Conservation (phyloP, 305 asterid genomes). For the Ajuga reptans region DNA sequence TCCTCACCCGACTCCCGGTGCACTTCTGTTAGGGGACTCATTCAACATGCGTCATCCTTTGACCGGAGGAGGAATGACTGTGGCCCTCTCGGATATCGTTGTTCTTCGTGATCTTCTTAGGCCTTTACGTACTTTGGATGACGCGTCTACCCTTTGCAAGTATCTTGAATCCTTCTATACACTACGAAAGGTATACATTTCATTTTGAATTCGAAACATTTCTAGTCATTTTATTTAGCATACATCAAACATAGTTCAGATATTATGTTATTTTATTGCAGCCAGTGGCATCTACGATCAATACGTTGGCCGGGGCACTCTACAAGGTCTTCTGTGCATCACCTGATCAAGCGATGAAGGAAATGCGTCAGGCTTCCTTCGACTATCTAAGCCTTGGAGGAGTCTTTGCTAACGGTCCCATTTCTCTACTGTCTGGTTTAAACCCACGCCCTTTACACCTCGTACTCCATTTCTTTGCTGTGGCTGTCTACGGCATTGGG, state of each 20-base stretch:
- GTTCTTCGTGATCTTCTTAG: conserved; percentile 66
- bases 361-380: conserved; percentile 68
- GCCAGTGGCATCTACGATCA: conserved; percentile 80
- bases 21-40: conserved; percentile 64
- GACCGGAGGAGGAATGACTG: conserved; percentile 91
- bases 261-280: too few relatives aligned
- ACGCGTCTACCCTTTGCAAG: conserved; percentile 41
- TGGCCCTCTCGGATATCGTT: conserved; percentile 72
- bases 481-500: conserved; percentile 66
- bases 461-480: conserved; percentile 63
- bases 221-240: too few relatives aligned
- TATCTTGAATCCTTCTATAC: conserved; percentile 74
- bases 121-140: conserved; percentile 40
- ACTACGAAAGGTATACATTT: conserved; percentile 70
- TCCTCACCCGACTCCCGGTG: conserved; percentile 77
- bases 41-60: conserved; percentile 85
- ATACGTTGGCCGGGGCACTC: conserved; percentile 69
- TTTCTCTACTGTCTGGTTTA: conserved; percentile 59
- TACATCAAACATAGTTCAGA: too few relatives aligned
- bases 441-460: conserved; percentile 65
- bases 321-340: conserved; percentile 70
- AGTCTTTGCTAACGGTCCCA: conserved; percentile 47
- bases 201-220: too few relatives aligned
- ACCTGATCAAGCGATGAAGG: conserved; percentile 62
- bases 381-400: conserved; percentile 73